Evolutionary conservation across 257 asterid species (phyloP), one percentile per base, ranked within the genome.

Genomic region (Avicennia marina): DNA sequence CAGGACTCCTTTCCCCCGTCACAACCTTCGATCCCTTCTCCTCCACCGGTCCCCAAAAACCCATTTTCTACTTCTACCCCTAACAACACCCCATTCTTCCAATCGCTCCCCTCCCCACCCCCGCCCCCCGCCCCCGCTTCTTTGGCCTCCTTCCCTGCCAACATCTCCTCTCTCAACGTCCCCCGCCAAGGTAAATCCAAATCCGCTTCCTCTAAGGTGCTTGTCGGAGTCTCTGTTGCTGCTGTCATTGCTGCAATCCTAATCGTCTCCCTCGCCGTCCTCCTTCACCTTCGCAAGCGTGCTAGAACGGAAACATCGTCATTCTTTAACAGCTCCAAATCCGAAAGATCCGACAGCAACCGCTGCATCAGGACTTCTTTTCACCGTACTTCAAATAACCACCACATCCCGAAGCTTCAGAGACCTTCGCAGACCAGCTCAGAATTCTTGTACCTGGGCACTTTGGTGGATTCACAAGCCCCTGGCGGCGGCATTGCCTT

Each of bases 351-450:
- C 68, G 83, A 83, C 18, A 75, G 46, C 46, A 75, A 65, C 62
- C 74, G 69, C 53, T 45, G 56, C 49, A 38, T 64, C 7, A 43
- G 31, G 0, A 20, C 64, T 41, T 45, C 63, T 4, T 33, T 60
- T 17, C 80, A 59, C 61, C 62, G 47, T 19, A 17, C 60, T 17
- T 76, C 73, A 2, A 57, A 56, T 44, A 64, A 47, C 36, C 39
- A 31, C 33, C 68, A 36, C 8, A 22, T 87, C n/a, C 96, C 98
- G 11, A 83, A 81, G 77, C 87, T 88, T 33, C 87, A 70, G 31
- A 71, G 96, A 29, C 95, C 96, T 19, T 83, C 98, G 0, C 98
- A 83, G 44, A 73, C 84, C 46, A 91, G 98, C 75, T 67, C 98
- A 0, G 98, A 93, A 81, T 89, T 93, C 57, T 72, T 93, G 17